Percentiles rank a stretch among this genome's conserved stretches.
These are phyloP conservation scores for Globisporangium solare DNA, from an alignment of 352 stramenopile species.

Conservation along the genomic window DNA sequence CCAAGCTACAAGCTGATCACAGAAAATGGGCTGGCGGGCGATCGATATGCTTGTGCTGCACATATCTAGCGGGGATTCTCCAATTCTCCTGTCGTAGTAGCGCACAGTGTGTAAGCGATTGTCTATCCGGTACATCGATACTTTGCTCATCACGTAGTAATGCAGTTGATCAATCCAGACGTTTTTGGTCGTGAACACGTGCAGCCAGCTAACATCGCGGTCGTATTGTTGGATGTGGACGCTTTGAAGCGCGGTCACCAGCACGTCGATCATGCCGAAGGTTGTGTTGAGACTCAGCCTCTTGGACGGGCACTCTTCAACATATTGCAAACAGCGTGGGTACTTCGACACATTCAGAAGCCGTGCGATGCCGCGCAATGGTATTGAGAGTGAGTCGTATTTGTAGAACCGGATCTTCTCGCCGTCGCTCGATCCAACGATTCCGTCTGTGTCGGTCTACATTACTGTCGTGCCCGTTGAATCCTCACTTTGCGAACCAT, in stretches of 20 bases:
- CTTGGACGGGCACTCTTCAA: slow-evolving; percentile 3
- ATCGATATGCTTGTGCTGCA: neutral
- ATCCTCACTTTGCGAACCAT: neutral
- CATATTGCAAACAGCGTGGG: slow-evolving; percentile 29
- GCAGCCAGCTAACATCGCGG: neutral
- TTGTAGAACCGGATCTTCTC: slow-evolving; percentile 24
- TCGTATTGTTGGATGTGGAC: neutral
- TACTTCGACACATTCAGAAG: slow-evolving; percentile 22
- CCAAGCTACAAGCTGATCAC: too few species aligned
- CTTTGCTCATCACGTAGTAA: slow-evolving; percentile 14
- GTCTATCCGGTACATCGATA: slow-evolving; percentile 11
- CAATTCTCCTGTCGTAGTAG: slow-evolving; percentile 3
- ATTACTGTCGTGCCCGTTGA: neutral
- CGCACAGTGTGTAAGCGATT: slow-evolving; percentile 26
- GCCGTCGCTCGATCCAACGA: neutral
- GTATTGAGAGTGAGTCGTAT: slow-evolving; percentile 27
- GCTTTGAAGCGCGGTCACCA: slow-evolving; percentile 14
- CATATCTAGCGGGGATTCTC: neutral
- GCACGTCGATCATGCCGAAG: slow-evolving; percentile 36
- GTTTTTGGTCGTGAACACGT: slow-evolving; percentile 11
- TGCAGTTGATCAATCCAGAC: slow-evolving; percentile 30
- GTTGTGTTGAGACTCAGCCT: slow-evolving; percentile 15
- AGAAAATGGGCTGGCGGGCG: too few species aligned
- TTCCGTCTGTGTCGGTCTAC: slow-evolving; percentile 8
- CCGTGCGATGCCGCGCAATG: slow-evolving; percentile 15